These are phyloP conservation scores for Fusarium secorum DNA, from an alignment of 2,329 filamentous ascomycete genomes.

Conservation along the genomic window DNA sequence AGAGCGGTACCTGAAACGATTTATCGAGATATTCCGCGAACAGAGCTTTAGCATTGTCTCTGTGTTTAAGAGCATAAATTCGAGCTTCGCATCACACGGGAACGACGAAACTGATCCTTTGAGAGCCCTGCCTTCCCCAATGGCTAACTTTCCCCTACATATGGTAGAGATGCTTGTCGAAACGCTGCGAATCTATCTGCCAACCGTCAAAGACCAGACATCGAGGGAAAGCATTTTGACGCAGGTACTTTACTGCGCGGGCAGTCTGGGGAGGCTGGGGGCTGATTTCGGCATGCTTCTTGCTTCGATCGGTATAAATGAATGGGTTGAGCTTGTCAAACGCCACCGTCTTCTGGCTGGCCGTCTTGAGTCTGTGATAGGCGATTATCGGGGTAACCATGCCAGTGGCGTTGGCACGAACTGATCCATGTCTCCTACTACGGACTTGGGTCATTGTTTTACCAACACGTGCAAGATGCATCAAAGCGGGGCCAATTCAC, in stretches of 20 bases:
- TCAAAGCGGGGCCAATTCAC: constrained; percentile 30
- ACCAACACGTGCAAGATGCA: constrained; percentile 35
- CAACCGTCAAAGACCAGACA: constrained; percentile 80
- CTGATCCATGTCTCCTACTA: neutral
- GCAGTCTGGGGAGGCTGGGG: constrained; percentile 86
- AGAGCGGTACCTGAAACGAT: constrained; percentile 91
- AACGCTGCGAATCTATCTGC: constrained; percentile 78
- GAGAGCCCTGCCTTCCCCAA: constrained; percentile 73
- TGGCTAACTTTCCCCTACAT: constrained; percentile 85
- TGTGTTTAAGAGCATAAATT: constrained; percentile 85
- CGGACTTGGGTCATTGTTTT: constrained; percentile 14
- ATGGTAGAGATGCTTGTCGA: constrained; percentile 82
- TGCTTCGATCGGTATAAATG: constrained; percentile 63
- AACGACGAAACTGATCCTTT: constrained; percentile 47
- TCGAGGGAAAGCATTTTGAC: constrained; percentile 88
- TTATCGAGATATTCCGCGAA: constrained; percentile 96
- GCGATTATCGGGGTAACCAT: constrained; percentile 53
- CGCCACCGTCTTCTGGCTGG: constrained; percentile 87
- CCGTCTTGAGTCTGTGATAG: constrained; percentile 74
- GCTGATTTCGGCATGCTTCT: constrained; percentile 93
- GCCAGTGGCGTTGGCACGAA: constrained; percentile 10
- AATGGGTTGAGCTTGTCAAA: constrained; percentile 91
- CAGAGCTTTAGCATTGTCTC: constrained; percentile 96
- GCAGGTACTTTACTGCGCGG: constrained; percentile 91
- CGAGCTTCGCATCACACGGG: constrained; percentile 45